Percentiles rank a stretch among this genome's conserved stretches.
phyloP scores from a whole-genome alignment of 2,329 filamentous ascomycete species.

The Hypoxylon sp. region DNA sequence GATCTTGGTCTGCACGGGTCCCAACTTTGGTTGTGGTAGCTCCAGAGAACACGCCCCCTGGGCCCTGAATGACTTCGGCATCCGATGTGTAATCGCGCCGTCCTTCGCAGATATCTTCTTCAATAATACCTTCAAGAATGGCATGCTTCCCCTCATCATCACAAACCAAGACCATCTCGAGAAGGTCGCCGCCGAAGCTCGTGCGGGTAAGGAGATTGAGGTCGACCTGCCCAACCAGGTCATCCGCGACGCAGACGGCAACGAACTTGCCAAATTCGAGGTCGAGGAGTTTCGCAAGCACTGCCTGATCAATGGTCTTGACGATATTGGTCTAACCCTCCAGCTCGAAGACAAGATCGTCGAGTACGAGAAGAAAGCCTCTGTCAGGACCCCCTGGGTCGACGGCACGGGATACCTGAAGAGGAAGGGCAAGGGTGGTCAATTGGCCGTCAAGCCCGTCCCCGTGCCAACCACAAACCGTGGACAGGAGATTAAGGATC shows the following conservation, averaged over 20 bases:
- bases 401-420: constrained; percentile 87
- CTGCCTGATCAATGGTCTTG: constrained; percentile 91
- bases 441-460: constrained; percentile 70
- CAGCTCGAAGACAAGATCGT: constrained; percentile 91
- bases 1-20: constrained; percentile 91
- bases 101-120: constrained; percentile 92
- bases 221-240: constrained; percentile 89
- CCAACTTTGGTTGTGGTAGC: constrained; percentile 95
- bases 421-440: constrained; percentile 65
- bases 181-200: constrained; percentile 81
- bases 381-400: constrained; percentile 87
- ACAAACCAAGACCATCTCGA: constrained; percentile 76
- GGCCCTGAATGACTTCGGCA: constrained; percentile 96
- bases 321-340: constrained; percentile 96
- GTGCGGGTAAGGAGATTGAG: constrained; percentile 86
- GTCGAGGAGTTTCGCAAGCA: constrained; percentile 96
- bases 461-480: constrained; percentile 91
- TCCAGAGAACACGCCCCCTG: constrained; percentile 96
- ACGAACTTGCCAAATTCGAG: constrained; percentile 82
- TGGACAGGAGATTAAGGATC: constrained; percentile 86
- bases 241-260: constrained; percentile 82
- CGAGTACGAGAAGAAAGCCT: constrained; percentile 84
- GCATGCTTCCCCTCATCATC: constrained; percentile 92
- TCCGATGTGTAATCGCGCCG: constrained; percentile 92
- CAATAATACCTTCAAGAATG: constrained; percentile 99